Conservation (phyloP, 2,329 filamentous ascomycete species). For the Aspergillus fumigatiaffinis region DNA sequence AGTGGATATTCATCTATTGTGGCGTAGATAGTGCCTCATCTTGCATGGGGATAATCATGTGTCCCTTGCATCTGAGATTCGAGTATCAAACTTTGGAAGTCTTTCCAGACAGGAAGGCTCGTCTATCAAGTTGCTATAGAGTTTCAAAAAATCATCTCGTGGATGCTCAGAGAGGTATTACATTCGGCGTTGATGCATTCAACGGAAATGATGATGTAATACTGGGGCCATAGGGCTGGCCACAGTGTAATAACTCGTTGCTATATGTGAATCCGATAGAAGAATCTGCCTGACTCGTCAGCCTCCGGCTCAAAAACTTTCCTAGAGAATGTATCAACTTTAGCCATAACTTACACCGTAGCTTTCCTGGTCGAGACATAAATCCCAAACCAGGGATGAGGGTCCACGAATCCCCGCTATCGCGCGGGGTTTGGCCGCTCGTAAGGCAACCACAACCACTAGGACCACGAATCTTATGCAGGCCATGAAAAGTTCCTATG, state of each 20-base stretch:
- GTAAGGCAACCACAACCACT: neutral
- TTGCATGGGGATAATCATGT: neutral
- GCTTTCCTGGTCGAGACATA: neutral
- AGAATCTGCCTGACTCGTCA: too few species aligned
- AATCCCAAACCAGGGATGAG: neutral
- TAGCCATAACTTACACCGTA: neutral
- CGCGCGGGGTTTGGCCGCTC: neutral
- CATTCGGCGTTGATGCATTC: neutral
- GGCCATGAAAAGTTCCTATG: neutral
- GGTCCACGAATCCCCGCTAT: neutral
- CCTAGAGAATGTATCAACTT: neutral
- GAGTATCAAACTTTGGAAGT: neutral
- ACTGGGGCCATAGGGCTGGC: too few species aligned
- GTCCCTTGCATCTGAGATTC: neutral
- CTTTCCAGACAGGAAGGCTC: neutral
- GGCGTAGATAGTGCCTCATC: neutral
- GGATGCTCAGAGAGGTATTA: neutral
- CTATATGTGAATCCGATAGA: too few species aligned
- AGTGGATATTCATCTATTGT: neutral
- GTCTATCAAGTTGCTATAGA: neutral
- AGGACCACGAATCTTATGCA: neutral
- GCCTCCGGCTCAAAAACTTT: too few species aligned
- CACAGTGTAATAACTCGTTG: too few species aligned
- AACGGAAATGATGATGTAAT: too few species aligned
- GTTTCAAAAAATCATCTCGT: neutral